Evolutionary conservation across 768 basidiomycete genomes (phyloP).

Genomic region (Tylopilus cervinicoccineus): DNA sequence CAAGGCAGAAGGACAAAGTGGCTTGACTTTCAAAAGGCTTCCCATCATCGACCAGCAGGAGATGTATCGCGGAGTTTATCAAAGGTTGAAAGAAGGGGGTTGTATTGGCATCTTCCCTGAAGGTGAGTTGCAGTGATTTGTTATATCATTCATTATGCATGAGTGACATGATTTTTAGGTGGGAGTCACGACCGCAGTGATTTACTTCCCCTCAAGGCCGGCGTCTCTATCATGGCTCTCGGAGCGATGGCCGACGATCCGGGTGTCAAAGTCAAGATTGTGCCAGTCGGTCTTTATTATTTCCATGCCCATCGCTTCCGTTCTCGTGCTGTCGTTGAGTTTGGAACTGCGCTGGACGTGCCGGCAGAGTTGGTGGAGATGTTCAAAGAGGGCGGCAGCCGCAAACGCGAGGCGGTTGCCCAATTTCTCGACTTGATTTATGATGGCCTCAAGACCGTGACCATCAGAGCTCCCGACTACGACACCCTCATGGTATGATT

Average conservation of each 20-base stretch:
- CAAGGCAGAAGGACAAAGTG: slow-evolving; percentile 49
- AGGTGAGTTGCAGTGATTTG: slow-evolving; percentile 48
- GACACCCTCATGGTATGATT: slow-evolving; percentile 92
- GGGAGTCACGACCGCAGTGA: slow-evolving; percentile 98
- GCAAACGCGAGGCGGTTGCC: slow-evolving; percentile 87
- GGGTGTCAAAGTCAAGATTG: slow-evolving; percentile 83
- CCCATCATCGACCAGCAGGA: slow-evolving; percentile 91
- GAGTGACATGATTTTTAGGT: slow-evolving; percentile 46
- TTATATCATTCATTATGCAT: background rate
- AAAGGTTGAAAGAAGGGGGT: slow-evolving; percentile 78
- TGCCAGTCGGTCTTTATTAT: slow-evolving; percentile 76
- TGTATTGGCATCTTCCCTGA: slow-evolving; percentile 98
- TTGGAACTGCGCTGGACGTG: slow-evolving; percentile 89
- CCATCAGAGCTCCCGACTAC: slow-evolving; percentile 92
- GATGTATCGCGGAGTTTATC: slow-evolving; percentile 93
- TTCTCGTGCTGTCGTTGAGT: slow-evolving; percentile 95
- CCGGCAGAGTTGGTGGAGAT: slow-evolving; percentile 83
- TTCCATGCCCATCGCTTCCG: slow-evolving; percentile 86
- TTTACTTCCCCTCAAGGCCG: slow-evolving; percentile 93
- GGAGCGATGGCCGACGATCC: slow-evolving; percentile 96
- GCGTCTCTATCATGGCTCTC: slow-evolving; percentile 96
- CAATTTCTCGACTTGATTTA: slow-evolving; percentile 90
- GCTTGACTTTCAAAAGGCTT: slow-evolving; percentile 76
- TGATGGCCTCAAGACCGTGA: slow-evolving; percentile 92
- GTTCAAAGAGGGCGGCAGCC: slow-evolving; percentile 84